Conservation (phyloP, 2,329 filamentous ascomycete genomes). For the Fusarium sp. region DNA sequence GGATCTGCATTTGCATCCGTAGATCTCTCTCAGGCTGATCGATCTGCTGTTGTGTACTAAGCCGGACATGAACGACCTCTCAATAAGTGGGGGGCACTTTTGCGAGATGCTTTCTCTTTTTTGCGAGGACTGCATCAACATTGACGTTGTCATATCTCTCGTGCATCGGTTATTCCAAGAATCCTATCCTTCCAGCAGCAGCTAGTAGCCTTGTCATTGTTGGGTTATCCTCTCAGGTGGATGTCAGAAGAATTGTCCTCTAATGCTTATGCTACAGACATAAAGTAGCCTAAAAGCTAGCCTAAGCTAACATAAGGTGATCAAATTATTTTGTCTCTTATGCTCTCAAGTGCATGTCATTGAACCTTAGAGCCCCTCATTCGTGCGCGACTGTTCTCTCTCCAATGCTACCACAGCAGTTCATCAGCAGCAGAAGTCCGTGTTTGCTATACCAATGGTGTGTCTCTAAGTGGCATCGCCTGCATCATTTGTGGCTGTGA, state of each 20-base stretch:
- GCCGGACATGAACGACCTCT: background rate
- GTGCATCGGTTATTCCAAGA: background rate
- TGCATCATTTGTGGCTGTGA: conserved; percentile 13
- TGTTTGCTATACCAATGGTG: conserved; percentile 5
- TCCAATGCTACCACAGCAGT: background rate
- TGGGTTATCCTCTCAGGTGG: background rate
- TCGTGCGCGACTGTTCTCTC: background rate
- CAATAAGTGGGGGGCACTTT: background rate
- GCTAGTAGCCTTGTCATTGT: background rate
- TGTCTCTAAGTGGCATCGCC: background rate
- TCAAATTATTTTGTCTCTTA: no score
- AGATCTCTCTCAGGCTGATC: background rate
- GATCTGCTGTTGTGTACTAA: background rate
- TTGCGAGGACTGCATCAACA: background rate
- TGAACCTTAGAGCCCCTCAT: background rate
- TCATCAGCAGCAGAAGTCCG: background rate
- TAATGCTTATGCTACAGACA: no score
- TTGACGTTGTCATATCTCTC: background rate
- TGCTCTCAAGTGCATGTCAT: background rate
- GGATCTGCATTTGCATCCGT: background rate
- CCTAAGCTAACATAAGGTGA: no score
- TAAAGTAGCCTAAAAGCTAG: no score
- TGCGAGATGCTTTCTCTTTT: background rate
- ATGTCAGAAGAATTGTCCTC: no score
- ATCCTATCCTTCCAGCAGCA: background rate